Conservation (phyloP, 164 flowering plant species). For the Stephania cephalantha region DNA sequence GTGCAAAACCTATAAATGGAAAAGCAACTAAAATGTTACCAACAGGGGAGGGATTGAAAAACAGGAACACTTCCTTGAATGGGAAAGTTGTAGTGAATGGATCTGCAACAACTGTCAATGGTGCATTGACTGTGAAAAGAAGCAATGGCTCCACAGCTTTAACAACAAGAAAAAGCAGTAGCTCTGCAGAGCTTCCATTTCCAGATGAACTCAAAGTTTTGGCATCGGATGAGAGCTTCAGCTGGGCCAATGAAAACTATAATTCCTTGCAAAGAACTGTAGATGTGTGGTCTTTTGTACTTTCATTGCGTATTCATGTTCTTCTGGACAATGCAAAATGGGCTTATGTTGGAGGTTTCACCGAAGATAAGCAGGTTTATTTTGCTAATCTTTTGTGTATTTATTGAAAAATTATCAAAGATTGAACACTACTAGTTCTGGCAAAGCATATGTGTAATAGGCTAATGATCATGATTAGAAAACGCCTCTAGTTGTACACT, state of each 20-base stretch:
- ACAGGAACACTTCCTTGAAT: constrained; percentile 19
- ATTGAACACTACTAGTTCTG: neutral
- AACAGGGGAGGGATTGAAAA: constrained; percentile 43
- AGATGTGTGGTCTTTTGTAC: constrained; percentile 84
- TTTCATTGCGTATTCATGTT: constrained; percentile 66
- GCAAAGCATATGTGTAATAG: neutral
- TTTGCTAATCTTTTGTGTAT: neutral
- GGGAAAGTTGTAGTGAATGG: constrained; percentile 35
- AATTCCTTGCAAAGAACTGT: constrained; percentile 56
- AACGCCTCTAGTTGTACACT: neutral
- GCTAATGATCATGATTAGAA: neutral
- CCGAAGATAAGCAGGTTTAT: constrained; percentile 79
- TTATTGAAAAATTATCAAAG: neutral
- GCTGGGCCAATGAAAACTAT: constrained; percentile 91
- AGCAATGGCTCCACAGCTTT: constrained; percentile 24
- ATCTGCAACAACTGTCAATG: constrained; percentile 26
- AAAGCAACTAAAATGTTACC: constrained; percentile 59
- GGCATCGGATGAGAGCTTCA: constrained; percentile 78
- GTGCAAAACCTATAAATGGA: constrained; percentile 28
- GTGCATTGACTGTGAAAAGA: constrained; percentile 33
- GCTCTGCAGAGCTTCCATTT: constrained; percentile 40
- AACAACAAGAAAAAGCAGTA: constrained; percentile 20
- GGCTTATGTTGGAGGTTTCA: constrained; percentile 78
- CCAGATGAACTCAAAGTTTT: constrained; percentile 55
- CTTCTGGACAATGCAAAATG: constrained; percentile 83